Conservation (phyloP, 164 flowering plant species). For the Akebia trifoliata region DNA sequence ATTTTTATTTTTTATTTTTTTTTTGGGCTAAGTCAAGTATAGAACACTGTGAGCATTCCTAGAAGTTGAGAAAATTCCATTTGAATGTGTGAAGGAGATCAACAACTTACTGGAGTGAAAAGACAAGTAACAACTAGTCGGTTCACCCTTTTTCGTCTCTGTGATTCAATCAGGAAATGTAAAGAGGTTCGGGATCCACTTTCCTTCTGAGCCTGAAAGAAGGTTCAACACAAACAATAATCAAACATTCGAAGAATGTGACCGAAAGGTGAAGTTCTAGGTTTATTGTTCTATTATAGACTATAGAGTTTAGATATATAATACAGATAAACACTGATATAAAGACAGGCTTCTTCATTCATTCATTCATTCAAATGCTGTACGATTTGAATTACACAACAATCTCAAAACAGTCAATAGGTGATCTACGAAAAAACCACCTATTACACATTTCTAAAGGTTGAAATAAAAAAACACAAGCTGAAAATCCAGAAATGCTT, state of each 20-base stretch:
- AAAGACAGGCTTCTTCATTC: too few species aligned
- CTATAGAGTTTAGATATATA: neutral
- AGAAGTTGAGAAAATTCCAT: neutral
- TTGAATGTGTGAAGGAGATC: neutral
- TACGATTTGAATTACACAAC: too few species aligned
- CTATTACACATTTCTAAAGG: too few species aligned
- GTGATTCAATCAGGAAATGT: slow-evolving; percentile 25
- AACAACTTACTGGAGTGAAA: neutral
- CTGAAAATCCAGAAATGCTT: too few species aligned
- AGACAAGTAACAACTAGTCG: neutral
- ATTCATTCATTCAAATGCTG: too few species aligned
- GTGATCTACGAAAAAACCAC: too few species aligned
- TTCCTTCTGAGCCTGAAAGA: slow-evolving; percentile 57
- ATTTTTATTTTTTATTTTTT: neutral
- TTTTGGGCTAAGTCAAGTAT: neutral
- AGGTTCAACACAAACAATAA: slow-evolving; percentile 9
- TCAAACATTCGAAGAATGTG: neutral
- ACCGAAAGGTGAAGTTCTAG: neutral
- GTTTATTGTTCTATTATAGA: neutral
- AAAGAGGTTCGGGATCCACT: slow-evolving; percentile 60
- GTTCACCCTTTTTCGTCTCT: neutral
- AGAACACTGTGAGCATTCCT: neutral
- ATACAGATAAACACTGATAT: neutral
- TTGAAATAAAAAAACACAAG: too few species aligned
- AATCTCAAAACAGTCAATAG: too few species aligned